A percentile compares a stretch with the other conserved stretches of the same genome.
phyloP scores from a whole-genome alignment of 1,284 basidiomycete genomes.

The Gomphus bonarii region DNA sequence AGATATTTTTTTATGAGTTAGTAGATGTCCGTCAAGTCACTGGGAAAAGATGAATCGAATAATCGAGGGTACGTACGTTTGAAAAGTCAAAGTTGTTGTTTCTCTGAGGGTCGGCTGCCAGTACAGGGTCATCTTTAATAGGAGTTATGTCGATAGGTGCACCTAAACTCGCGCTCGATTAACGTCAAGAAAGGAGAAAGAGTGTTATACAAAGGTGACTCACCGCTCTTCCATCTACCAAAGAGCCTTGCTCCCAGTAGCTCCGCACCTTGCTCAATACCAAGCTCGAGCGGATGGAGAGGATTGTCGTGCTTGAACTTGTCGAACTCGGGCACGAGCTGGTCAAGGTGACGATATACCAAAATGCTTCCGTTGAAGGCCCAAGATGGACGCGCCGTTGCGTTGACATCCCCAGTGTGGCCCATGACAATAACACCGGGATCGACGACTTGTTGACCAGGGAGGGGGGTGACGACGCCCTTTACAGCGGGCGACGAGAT shows the following conservation, averaged over 20 bases:
- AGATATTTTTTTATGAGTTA: not conserved
- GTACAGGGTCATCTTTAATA: conserved; percentile 27
- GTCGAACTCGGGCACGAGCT: conserved; percentile 43
- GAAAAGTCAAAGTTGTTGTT: conserved; percentile 37
- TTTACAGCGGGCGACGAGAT: conserved; percentile 33
- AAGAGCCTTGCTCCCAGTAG: conserved; percentile 42
- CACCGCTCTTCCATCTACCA: conserved; percentile 54
- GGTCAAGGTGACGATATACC: conserved; percentile 35
- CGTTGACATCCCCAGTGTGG: conserved; percentile 23
- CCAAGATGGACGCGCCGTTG: conserved; percentile 31
- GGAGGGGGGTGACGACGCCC: conserved; percentile 21
- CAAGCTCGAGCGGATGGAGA: conserved; percentile 25
- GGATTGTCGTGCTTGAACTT: conserved; percentile 35
- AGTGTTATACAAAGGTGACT: conserved; percentile 12
- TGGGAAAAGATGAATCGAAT: too few relatives aligned
- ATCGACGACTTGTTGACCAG: conserved; percentile 28
- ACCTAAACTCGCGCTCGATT: conserved; percentile 19
- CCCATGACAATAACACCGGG: conserved; percentile 32
- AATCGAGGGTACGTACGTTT: conserved; percentile 15
- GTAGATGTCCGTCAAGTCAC: too few relatives aligned
- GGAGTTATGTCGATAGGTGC: conserved; percentile 36
- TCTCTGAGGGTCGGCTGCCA: conserved; percentile 27
- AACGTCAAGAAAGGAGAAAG: not conserved
- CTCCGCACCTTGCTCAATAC: conserved; percentile 32
- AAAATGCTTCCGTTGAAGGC: conserved; percentile 43